Evolutionary conservation across 768 basidiomycete species (phyloP), one percentile per base, ranked within the genome.

Genomic region (Kwoniella newhampshirensis): DNA sequence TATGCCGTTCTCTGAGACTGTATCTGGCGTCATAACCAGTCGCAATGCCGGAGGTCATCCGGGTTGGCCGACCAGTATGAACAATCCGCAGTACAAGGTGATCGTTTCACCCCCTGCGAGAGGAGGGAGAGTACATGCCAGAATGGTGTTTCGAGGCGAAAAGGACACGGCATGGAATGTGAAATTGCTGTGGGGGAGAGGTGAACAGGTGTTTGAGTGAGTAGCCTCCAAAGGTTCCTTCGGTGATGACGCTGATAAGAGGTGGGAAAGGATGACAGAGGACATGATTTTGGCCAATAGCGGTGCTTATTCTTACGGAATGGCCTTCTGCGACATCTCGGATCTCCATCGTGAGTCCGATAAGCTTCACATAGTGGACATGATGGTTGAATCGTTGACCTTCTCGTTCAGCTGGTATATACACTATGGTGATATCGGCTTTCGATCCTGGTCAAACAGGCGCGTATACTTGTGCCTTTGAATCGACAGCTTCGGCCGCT

Each of bases 61-160:
- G 54, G 83, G 84, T 4, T 80, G 85, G 62, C 84, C 89, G 0
- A 86, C 87, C 0, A 96, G 87, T 75, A 87, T 94, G 85, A 75
- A 83, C 46, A 98, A 97, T 70, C 93, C 93, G 0, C 91, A 96
- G 69, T 97, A 89, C 75, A 81, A 82, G 53, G 78, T 97, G 13
- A 81, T 77, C 6, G 77, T 94, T 18, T 78, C 81, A 51, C 78
- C 82, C 3, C 11, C 53, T 11, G 60, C 18, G 17, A 12, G 53
- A 37, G 58, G 30, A 21, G 48, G 26, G 41, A 17, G 47, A 11
- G 27, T 53, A 20, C n/a, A 54, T 11, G 23, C 85, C 81, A 64
- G 77, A 80, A 6, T 87, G 28, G 79, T 78, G 1, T 67, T 86
- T 30, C 82, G 82, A 42, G 83, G 83, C 1, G 80, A 81, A 15